Conservation (phyloP, 1,139 yeast species). For the Lizanozyma gosingica region DNA sequence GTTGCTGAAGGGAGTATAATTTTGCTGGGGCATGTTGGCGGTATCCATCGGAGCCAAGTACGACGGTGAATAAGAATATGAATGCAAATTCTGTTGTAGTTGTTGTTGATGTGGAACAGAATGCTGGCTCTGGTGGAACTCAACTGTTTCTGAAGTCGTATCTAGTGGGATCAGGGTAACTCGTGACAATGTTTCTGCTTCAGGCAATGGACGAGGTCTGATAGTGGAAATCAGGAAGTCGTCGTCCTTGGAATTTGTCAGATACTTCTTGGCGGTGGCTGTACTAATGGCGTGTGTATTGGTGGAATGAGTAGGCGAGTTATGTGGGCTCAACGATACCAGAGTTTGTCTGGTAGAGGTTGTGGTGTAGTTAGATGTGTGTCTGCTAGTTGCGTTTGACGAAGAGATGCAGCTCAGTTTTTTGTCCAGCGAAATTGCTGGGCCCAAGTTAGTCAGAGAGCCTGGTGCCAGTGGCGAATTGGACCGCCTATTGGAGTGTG, state of each 20-base stretch:
- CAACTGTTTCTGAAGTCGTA: neutral
- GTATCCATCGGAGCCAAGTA: neutral
- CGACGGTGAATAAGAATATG: neutral
- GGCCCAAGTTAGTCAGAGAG: no score
- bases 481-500: no score
- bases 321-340: neutral
- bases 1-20: neutral
- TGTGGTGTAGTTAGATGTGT: neutral
- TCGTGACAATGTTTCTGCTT: neutral
- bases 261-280: neutral
- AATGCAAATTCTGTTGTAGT: slow-evolving; percentile 1
- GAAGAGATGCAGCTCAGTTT: neutral
- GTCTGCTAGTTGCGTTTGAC: neutral
- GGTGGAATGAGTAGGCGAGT: neutral
- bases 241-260: neutral
- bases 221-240: neutral
- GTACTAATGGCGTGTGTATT: neutral
- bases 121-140: slow-evolving; percentile 6
- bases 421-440: no score
- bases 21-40: neutral
- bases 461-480: no score
- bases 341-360: neutral
- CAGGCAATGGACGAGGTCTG: neutral
- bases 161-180: neutral
- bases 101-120: slow-evolving; percentile 10